These are phyloP conservation scores for Saitozyma sp. DNA, from an alignment of 768 basidiomycete genomes.

Conservation along the genomic window DNA sequence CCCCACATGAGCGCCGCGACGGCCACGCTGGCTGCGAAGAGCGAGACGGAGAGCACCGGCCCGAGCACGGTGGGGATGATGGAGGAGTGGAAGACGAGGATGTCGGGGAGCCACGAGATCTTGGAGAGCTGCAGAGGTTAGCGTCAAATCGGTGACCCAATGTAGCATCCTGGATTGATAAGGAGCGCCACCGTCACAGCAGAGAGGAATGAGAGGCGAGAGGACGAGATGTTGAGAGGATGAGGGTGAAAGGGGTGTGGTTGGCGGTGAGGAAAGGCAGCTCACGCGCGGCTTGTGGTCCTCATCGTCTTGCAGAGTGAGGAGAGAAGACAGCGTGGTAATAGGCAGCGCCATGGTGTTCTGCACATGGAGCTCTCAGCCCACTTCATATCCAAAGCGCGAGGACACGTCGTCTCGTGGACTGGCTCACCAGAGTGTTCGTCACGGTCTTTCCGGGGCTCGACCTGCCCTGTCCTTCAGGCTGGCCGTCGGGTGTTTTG, in stretches of 20 bases:
- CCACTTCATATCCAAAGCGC: no score
- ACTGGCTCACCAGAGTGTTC: no score
- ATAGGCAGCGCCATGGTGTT: slow-evolving; percentile 22
- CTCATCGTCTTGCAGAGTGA: slow-evolving; percentile 44
- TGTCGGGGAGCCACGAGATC: slow-evolving; percentile 81
- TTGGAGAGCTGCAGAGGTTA: slow-evolving; percentile 34
- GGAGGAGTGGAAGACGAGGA: slow-evolving; percentile 77
- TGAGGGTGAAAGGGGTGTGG: no score
- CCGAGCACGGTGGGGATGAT: slow-evolving; percentile 72
- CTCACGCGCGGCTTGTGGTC: slow-evolving; percentile 45
- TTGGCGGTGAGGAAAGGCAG: background rate
- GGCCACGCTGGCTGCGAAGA: slow-evolving; percentile 62
- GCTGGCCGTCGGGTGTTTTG: no score
- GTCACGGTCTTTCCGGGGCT: no score
- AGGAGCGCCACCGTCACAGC: no score
- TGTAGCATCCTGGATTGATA: no score
- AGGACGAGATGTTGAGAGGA: no score
- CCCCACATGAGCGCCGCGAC: slow-evolving; percentile 56
- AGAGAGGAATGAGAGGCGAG: no score
- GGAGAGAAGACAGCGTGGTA: slow-evolving; percentile 34
- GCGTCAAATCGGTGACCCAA: background rate
- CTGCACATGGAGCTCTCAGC: background rate
- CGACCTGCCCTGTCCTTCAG: no score
- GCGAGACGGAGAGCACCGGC: slow-evolving; percentile 78
- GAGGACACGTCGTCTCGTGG: no score